These are phyloP conservation scores for Ramichloridium luteum DNA, from an alignment of 2,329 filamentous ascomycete genomes.

Conservation along the genomic window DNA sequence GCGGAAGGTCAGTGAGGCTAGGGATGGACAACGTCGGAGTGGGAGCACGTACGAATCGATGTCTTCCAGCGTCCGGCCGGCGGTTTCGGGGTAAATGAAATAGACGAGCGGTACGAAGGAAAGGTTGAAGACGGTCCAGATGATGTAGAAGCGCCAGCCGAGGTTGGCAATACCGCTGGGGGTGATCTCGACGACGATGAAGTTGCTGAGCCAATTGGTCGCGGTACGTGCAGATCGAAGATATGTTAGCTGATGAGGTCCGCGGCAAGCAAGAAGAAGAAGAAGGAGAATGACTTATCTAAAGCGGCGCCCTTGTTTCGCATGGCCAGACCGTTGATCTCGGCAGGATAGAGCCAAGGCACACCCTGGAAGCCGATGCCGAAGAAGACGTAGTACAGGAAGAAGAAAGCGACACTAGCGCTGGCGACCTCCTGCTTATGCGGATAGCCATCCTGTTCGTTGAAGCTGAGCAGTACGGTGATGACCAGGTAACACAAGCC, in stretches of 20 bases:
- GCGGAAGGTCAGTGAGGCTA: too few relatives aligned
- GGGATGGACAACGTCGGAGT: too few relatives aligned
- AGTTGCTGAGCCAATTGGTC: conserved; percentile 40
- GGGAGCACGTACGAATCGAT: conserved; percentile 21
- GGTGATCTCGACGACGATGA: conserved; percentile 29
- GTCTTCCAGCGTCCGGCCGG: conserved; percentile 23
- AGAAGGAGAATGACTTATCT: conserved; percentile 12
- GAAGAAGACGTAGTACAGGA: conserved; percentile 40
- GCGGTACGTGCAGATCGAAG: conserved; percentile 26
- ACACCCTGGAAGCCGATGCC: conserved; percentile 8
- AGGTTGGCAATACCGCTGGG: conserved; percentile 20
- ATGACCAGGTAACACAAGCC: conserved; percentile 41
- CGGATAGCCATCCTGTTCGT: conserved; percentile 22
- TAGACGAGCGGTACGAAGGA: conserved; percentile 38
- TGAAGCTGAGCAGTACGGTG: conserved; percentile 37
- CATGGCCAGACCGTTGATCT: conserved; percentile 40
- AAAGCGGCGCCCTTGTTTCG: conserved; percentile 38
- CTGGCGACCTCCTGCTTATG: conserved; percentile 22
- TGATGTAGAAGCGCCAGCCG: conserved; percentile 26
- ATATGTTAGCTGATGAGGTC: neutral
- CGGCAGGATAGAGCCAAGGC: conserved; percentile 32
- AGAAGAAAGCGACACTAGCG: conserved; percentile 35
- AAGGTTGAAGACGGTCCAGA: conserved; percentile 41
- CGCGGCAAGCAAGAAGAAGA: neutral
- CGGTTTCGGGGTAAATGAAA: conserved; percentile 25